phyloP scores from a whole-genome alignment of 352 stramenopile species.

The Pythium chondricola region DNA sequence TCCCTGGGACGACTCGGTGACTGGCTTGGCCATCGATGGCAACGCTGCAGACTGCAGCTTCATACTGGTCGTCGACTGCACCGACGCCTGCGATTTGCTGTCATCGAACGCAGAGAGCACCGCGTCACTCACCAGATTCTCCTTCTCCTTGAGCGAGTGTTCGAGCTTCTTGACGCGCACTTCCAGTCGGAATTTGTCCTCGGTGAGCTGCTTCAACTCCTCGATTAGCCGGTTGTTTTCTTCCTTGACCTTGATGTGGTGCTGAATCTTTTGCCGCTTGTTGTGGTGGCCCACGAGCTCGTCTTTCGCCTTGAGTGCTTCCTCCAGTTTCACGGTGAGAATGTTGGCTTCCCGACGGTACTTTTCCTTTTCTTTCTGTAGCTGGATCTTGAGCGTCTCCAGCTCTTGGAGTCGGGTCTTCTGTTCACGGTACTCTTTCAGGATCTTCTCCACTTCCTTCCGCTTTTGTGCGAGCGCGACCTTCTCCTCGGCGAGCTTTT shows the following conservation, averaged over 20 bases:
- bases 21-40: background rate
- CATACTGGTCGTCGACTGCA: constrained; percentile 3
- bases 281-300: constrained; percentile 77
- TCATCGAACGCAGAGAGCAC: background rate
- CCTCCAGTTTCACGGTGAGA: constrained; percentile 23
- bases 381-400: constrained; percentile 28
- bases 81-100: background rate
- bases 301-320: constrained; percentile 48
- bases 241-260: constrained; percentile 77
- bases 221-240: constrained; percentile 75
- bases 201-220: constrained; percentile 57
- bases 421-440: constrained; percentile 10
- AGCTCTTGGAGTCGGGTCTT: constrained; percentile 10
- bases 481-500: constrained; percentile 15
- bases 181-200: constrained; percentile 57
- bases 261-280: constrained; percentile 76
- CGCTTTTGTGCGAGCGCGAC: constrained; percentile 5
- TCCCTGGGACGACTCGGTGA: background rate
- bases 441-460: constrained; percentile 15
- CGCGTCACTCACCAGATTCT: constrained; percentile 42
- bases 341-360: constrained; percentile 24
- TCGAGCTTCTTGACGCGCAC: constrained; percentile 41
- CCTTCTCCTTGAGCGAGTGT: constrained; percentile 54
- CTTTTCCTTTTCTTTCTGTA: constrained; percentile 50
- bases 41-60: background rate